Evolutionary conservation across 345 rosid genomes (phyloP).

Genomic region (Sonneratia caseolaris): DNA sequence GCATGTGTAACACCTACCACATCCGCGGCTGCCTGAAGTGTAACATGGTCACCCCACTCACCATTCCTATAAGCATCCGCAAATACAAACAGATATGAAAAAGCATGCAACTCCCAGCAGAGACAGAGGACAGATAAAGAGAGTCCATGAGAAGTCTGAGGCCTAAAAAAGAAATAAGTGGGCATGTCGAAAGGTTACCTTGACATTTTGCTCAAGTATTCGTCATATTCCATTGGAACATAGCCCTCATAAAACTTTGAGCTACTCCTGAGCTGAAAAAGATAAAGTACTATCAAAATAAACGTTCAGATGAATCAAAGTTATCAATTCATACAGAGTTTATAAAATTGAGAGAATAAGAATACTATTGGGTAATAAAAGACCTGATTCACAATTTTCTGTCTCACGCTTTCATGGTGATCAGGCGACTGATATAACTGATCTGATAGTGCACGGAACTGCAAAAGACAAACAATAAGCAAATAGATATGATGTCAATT

Average conservation of each 20-base stretch:
- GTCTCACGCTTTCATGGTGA: slow-evolving; percentile 31
- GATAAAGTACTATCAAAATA: neutral
- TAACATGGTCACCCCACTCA: slow-evolving; percentile 51
- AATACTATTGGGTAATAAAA: slow-evolving; percentile 2
- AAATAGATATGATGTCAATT: neutral
- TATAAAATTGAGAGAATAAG: slow-evolving; percentile 3
- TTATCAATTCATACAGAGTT: neutral
- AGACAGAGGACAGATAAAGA: neutral
- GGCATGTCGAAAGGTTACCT: slow-evolving; percentile 17
- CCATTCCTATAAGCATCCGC: slow-evolving; percentile 26
- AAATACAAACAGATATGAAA: neutral
- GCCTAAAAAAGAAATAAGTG: slow-evolving; percentile 4
- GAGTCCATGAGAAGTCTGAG: neutral
- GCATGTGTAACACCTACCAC: slow-evolving; percentile 18
- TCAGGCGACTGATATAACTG: slow-evolving; percentile 31
- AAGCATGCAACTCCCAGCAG: neutral
- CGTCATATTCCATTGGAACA: slow-evolving; percentile 67
- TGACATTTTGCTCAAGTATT: slow-evolving; percentile 57
- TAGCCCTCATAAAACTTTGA: slow-evolving; percentile 53
- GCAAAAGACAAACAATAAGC: slow-evolving; percentile 4
- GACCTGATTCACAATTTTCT: slow-evolving; percentile 34
- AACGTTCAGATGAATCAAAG: neutral
- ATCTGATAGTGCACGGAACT: slow-evolving; percentile 46
- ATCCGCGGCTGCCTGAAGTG: slow-evolving; percentile 47
- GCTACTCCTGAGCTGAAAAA: slow-evolving; percentile 31